Evolutionary conservation across 148 eudicot species (phyloP), one percentile per base, ranked within the genome.

Genomic region (Cornus kousa): DNA sequence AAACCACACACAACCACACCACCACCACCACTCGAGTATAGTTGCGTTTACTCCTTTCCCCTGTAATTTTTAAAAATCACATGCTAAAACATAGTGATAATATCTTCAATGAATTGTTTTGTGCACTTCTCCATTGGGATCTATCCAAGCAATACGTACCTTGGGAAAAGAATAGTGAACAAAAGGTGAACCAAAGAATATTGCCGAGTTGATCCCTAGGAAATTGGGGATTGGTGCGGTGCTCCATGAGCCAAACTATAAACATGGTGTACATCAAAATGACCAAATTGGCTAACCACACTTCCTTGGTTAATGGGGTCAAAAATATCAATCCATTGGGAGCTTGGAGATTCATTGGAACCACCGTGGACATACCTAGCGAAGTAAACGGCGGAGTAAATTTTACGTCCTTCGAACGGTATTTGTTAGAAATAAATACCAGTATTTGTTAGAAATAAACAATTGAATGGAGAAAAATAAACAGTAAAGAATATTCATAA

Each of bases 381-480:
- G 79, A 81, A 20, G 28, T 72, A 74, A 24, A 85, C n/a, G 87
- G 83, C 20, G 62, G 74, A 6, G 85, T 82, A 77, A 85, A 82
- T 10, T 82, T 85, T 16, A 85, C 82, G 22, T 5, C 5, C 0
- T 81, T 75, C 13, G 28, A 28, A 28, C 28, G 28, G 28, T 28
- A 28, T 28, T 28, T 28, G 28, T 28, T 28, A 28, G 28, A 28
- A 28, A 28, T 28, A 28, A 28, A 28, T n/a, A n/a, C 28, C 28
- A 28, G 28, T 28, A 28, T 28, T 28, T 28, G 28, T 28, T 28
- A 28, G 28, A 28, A 28, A 28, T 28, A 28, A 28, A 28, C 28
- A 28, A 28, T 28, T 28, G 28, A 28, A 28, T 28, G 28, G 1
- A 28, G 28, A 28, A 28, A 28, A 28, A 28, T 28, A 28, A 28